phyloP scores from a whole-genome alignment of 768 basidiomycete species.

The Kwoniella shandongensis region DNA sequence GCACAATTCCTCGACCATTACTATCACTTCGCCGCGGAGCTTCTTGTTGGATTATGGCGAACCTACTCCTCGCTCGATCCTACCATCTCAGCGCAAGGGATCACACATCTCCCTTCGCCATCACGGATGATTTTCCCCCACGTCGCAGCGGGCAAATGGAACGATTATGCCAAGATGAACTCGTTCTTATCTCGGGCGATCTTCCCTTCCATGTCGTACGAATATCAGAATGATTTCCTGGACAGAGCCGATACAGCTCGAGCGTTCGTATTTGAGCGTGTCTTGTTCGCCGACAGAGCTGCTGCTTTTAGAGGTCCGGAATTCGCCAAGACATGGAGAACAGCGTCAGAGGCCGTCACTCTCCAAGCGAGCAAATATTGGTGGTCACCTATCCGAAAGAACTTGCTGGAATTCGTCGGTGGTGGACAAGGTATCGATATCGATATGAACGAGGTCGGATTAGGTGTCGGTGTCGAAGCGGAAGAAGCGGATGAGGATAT shows the following conservation, averaged over 20 bases:
- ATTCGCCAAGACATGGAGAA: constrained; percentile 71
- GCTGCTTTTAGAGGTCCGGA: constrained; percentile 73
- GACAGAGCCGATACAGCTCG: constrained; percentile 71
- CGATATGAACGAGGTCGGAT: constrained; percentile 21
- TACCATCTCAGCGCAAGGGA: constrained; percentile 64
- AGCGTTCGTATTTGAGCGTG: constrained; percentile 79
- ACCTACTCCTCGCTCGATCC: constrained; percentile 81
- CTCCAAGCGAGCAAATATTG: constrained; percentile 74
- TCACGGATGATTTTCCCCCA: constrained; percentile 75
- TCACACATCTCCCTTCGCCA: constrained; percentile 69
- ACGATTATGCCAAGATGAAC: constrained; percentile 89
- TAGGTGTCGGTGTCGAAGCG: constrained; percentile 28
- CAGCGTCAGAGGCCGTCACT: constrained; percentile 70
- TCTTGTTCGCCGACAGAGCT: constrained; percentile 79
- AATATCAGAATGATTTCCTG: constrained; percentile 78
- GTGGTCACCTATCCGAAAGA: constrained; percentile 75
- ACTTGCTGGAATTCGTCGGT: constrained; percentile 71
- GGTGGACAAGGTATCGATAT: constrained; percentile 40
- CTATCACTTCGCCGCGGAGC: constrained; percentile 90
- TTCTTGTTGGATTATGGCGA: constrained; percentile 89
- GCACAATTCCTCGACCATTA: constrained; percentile 87
- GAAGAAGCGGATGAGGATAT: constrained; percentile 31
- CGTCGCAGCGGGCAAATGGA: constrained; percentile 74
- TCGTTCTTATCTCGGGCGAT: constrained; percentile 75
- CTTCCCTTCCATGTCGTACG: constrained; percentile 77